phyloP scores from a whole-genome alignment of 108 stramenopile species.

The Pseudonitzschia delicatissima region DNA sequence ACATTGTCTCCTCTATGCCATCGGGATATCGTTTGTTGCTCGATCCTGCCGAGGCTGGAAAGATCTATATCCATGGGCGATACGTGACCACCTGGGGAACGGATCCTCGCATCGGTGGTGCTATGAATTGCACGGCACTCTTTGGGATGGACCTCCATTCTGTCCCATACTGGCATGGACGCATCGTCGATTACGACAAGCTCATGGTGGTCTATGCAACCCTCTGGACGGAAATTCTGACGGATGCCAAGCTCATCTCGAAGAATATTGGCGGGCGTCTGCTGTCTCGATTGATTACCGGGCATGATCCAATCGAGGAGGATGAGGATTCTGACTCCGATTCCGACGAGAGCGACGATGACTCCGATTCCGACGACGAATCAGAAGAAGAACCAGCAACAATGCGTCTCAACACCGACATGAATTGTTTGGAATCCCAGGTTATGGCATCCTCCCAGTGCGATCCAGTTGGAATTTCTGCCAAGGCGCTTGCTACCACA shows the following conservation, averaged over 20 bases:
- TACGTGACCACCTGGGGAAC: conserved; percentile 58
- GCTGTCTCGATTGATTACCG: conserved; percentile 55
- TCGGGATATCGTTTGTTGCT: conserved; percentile 69
- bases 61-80: conserved; percentile 68
- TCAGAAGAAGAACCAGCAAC: conserved; percentile 23
- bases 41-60: conserved; percentile 60
- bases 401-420: conserved; percentile 15
- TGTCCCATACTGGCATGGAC: conserved; percentile 54
- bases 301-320: conserved; percentile 40
- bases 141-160: conserved; percentile 79
- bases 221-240: conserved; percentile 64
- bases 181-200: conserved; percentile 47
- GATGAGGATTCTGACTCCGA: conserved; percentile 24
- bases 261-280: conserved; percentile 56
- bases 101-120: conserved; percentile 43
- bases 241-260: conserved; percentile 48
- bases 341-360: conserved; percentile 39
- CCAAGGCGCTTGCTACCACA: conserved; percentile 72
- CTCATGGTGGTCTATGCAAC: conserved; percentile 38
- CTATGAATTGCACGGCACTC: conserved; percentile 45
- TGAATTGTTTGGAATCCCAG: conserved; percentile 66
- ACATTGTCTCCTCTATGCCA: conserved; percentile 45
- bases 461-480: conserved; percentile 76
- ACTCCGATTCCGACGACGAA: conserved; percentile 31
- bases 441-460: conserved; percentile 49